These are phyloP conservation scores for Monosporozyma unispora DNA, from an alignment of 805 yeast species.

Conservation along the genomic window DNA sequence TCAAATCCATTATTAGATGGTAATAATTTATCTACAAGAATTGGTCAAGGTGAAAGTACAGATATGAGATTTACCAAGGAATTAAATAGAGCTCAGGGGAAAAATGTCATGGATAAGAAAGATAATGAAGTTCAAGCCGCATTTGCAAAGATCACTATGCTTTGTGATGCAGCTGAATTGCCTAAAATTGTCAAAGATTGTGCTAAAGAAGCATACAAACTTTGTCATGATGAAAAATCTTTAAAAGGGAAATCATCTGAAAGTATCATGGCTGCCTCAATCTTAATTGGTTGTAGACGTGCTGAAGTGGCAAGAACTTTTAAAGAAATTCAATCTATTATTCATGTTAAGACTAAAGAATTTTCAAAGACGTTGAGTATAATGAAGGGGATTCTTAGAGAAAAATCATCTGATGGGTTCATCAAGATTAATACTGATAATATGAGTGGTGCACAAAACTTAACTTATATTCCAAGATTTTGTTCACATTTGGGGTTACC, in stretches of 20 bases:
- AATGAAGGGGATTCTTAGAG: slow-evolving; percentile 59
- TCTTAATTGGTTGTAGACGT: slow-evolving; percentile 87
- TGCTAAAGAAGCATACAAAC: slow-evolving; percentile 90
- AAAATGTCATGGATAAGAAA: slow-evolving; percentile 73
- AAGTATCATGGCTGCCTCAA: slow-evolving; percentile 93
- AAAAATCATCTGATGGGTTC: slow-evolving; percentile 33
- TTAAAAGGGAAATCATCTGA: slow-evolving; percentile 88
- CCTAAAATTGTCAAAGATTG: slow-evolving; percentile 96
- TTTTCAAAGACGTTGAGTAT: slow-evolving; percentile 85
- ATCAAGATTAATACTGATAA: slow-evolving; percentile 36
- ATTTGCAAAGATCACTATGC: slow-evolving; percentile 81
- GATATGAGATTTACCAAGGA: slow-evolving; percentile 85
- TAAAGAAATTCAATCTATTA: slow-evolving; percentile 91
- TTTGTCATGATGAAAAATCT: slow-evolving; percentile 79
- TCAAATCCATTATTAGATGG: slow-evolving; percentile 86
- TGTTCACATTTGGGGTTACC: slow-evolving; percentile 89
- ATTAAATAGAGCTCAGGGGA: slow-evolving; percentile 80
- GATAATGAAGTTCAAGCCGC: slow-evolving; percentile 86
- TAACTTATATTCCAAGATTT: slow-evolving; percentile 89
- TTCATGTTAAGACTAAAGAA: slow-evolving; percentile 88
- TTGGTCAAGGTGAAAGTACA: slow-evolving; percentile 80
- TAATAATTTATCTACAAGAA: slow-evolving; percentile 85
- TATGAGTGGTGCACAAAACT: slow-evolving; percentile 75
- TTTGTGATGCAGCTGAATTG: slow-evolving; percentile 93
- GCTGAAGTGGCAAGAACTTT: slow-evolving; percentile 91